A percentile compares a stretch with the other conserved stretches of the same genome.
Conservation (phyloP, 352 stramenopile genomes). For the Albugo candida region DNA sequence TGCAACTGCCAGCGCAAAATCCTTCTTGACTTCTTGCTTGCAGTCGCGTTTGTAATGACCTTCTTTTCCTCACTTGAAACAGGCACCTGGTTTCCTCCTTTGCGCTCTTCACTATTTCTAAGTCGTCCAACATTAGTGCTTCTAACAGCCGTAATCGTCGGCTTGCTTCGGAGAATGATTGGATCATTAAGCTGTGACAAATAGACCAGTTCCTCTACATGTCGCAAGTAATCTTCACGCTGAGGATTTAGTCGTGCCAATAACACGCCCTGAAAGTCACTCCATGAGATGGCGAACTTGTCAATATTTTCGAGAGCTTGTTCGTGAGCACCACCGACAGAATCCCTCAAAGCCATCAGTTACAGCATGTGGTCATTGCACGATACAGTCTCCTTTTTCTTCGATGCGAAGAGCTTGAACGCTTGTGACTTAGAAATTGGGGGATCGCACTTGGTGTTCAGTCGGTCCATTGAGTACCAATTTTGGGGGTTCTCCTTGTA, state of each 20-base stretch:
- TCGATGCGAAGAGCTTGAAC: neutral
- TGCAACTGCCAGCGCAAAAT: too few relatives aligned
- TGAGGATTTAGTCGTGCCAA: too few relatives aligned
- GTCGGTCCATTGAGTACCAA: neutral
- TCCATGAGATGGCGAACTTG: too few relatives aligned
- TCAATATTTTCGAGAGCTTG: too few relatives aligned
- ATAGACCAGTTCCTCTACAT: constrained; percentile 4
- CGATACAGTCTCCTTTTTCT: neutral
- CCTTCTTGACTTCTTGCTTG: too few relatives aligned
- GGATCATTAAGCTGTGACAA: neutral
- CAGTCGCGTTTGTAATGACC: too few relatives aligned
- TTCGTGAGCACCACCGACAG: too few relatives aligned
- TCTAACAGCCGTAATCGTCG: too few relatives aligned
- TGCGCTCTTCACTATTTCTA: neutral
- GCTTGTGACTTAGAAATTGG: neutral
- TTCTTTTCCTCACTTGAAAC: neutral
- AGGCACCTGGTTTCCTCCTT: neutral
- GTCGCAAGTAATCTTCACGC: neutral
- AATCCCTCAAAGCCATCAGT: too few relatives aligned
- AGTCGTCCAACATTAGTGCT: too few relatives aligned
- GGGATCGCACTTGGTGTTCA: neutral
- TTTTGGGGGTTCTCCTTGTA: neutral
- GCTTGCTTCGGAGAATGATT: too few relatives aligned
- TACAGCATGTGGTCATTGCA: neutral
- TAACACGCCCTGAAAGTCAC: too few relatives aligned